phyloP scores from a whole-genome alignment of 163 green algal species.

The Volvox carteri region DNA sequence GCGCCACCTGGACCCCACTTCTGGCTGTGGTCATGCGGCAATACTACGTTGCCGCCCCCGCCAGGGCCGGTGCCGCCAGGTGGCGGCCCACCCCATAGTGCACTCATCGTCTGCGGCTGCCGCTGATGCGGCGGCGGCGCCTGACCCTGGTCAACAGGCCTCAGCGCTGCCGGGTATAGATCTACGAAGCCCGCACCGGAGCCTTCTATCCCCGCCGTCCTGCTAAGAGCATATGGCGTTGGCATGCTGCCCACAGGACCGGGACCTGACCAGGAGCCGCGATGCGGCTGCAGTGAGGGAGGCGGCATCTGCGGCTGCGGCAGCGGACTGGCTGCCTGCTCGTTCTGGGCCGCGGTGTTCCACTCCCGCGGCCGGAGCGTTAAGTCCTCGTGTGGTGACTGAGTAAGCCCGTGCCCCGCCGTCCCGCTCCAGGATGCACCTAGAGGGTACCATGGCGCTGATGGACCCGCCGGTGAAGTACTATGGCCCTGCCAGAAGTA shows the following conservation, averaged over 20 bases:
- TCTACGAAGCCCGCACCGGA: conserved; percentile 10
- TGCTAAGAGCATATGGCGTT: neutral
- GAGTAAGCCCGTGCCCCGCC: neutral
- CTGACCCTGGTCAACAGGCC: neutral
- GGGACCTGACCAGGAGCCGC: neutral
- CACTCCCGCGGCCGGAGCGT: conserved; percentile 8
- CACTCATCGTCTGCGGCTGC: neutral
- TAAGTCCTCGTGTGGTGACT: neutral
- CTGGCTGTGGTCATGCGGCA: neutral
- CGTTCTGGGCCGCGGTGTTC: neutral
- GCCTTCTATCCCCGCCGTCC: neutral
- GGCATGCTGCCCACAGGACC: neutral
- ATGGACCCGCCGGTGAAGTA: neutral
- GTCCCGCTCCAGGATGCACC: neutral
- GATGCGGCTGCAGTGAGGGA: conserved; percentile 40
- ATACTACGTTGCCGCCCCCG: neutral
- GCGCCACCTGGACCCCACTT: neutral
- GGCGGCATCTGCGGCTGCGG: conserved; percentile 37
- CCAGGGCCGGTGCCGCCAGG: neutral
- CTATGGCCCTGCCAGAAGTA: neutral
- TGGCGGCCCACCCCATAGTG: neutral
- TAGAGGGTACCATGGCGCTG: neutral
- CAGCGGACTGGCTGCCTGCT: conserved; percentile 2
- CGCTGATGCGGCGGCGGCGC: neutral
- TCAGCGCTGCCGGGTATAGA: neutral